A percentile compares a stretch with the other conserved stretches of the same genome.
Evolutionary conservation across 2,329 filamentous ascomycete genomes (phyloP).

Genomic region (Neocucurbitaria cava): DNA sequence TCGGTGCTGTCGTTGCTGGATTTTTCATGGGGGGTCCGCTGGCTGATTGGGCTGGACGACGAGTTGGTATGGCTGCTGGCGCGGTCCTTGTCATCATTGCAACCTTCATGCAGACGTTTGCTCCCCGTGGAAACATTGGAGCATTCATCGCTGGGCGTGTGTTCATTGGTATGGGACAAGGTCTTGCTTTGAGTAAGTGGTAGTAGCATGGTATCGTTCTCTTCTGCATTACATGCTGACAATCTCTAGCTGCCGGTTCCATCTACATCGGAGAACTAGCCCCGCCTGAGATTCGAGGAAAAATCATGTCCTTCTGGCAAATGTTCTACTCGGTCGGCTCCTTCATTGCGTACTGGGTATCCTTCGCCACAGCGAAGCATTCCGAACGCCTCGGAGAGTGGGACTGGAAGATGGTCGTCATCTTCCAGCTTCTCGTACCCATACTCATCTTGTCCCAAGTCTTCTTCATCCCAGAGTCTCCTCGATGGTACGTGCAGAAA

Average conservation of each 20-base stretch:
- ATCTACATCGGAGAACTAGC: slow-evolving; percentile 75
- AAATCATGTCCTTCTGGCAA: slow-evolving; percentile 75
- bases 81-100: slow-evolving; percentile 71
- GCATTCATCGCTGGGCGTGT: slow-evolving; percentile 73
- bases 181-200: slow-evolving; percentile 66
- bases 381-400: slow-evolving; percentile 66
- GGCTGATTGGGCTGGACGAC: slow-evolving; percentile 68
- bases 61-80: slow-evolving; percentile 69
- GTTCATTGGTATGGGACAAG: slow-evolving; percentile 73
- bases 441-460: slow-evolving; percentile 66
- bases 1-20: slow-evolving; percentile 72
- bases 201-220: background rate
- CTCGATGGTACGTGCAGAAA: slow-evolving; percentile 72
- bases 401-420: slow-evolving; percentile 76
- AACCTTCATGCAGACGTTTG: slow-evolving; percentile 72
- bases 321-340: slow-evolving; percentile 70
- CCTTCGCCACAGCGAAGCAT: slow-evolving; percentile 67
- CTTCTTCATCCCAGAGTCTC: slow-evolving; percentile 69
- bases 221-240: slow-evolving; percentile 10
- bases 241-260: slow-evolving; percentile 63
- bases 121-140: slow-evolving; percentile 64
- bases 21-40: slow-evolving; percentile 73
- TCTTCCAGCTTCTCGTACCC: slow-evolving; percentile 75
- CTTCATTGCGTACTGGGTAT: slow-evolving; percentile 70
- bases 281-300: slow-evolving; percentile 68